phyloP scores from a whole-genome alignment of 1,139 yeast species.

The Wickerhamomyces sp. region DNA sequence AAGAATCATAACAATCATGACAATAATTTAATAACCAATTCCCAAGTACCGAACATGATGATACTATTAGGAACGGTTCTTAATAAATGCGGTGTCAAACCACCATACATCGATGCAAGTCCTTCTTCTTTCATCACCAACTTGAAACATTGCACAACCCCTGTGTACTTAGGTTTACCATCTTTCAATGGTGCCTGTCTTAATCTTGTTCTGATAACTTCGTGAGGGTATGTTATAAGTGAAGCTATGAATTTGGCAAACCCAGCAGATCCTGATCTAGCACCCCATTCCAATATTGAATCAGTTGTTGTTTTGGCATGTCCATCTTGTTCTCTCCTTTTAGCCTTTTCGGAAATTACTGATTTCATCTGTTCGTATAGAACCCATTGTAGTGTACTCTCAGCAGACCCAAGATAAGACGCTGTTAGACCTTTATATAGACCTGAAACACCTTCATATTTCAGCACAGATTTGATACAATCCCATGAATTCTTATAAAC shows the following conservation, averaged over 20 bases:
- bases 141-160: slow-evolving; percentile 81
- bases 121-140: slow-evolving; percentile 90
- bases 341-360: slow-evolving; percentile 56
- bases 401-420: slow-evolving; percentile 89
- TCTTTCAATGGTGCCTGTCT: slow-evolving; percentile 88
- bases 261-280: slow-evolving; percentile 97
- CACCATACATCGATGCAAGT: slow-evolving; percentile 90
- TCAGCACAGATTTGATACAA: slow-evolving; percentile 66
- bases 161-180: slow-evolving; percentile 85
- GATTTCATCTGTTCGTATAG: slow-evolving; percentile 91
- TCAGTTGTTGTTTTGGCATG: slow-evolving; percentile 56
- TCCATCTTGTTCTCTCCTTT: slow-evolving; percentile 40
- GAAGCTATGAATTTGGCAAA: slow-evolving; percentile 93
- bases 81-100: slow-evolving; percentile 91
- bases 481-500: slow-evolving; percentile 83
- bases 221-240: slow-evolving; percentile 93
- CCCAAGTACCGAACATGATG: slow-evolving; percentile 99
- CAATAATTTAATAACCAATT: slow-evolving; percentile 70
- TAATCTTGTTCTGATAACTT: slow-evolving; percentile 90
- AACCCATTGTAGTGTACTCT: slow-evolving; percentile 95
- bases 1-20: slow-evolving; percentile 31
- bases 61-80: slow-evolving; percentile 97
- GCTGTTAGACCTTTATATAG: slow-evolving; percentile 89
- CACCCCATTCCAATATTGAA: slow-evolving; percentile 82
- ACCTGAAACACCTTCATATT: slow-evolving; percentile 74